phyloP scores from a whole-genome alignment of 2,329 filamentous ascomycete genomes.

The Fusarium camptoceras region DNA sequence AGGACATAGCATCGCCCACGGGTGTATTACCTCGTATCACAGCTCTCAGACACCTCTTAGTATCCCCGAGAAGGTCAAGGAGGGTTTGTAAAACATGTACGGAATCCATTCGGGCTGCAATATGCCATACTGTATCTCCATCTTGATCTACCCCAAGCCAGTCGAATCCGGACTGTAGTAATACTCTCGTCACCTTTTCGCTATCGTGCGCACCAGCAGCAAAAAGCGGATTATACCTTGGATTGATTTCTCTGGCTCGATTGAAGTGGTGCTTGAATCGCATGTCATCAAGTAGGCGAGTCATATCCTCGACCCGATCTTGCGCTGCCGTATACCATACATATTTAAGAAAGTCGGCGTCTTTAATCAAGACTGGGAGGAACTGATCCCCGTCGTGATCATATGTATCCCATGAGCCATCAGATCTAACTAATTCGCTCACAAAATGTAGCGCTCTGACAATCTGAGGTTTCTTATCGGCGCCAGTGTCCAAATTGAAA shows the following conservation, averaged over 20 bases:
- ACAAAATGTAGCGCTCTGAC: fast-evolving
- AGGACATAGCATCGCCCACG: no score
- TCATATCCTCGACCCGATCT: neutral
- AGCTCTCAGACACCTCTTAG: neutral
- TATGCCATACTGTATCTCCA: neutral
- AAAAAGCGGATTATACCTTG: neutral
- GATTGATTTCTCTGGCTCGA: neutral
- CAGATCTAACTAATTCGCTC: neutral
- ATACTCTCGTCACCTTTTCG: neutral
- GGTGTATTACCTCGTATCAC: neutral
- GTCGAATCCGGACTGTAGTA: neutral
- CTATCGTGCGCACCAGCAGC: neutral
- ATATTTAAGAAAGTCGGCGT: neutral
- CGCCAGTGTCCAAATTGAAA: neutral
- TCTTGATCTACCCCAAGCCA: neutral
- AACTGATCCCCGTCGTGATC: neutral
- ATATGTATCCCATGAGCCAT: neutral
- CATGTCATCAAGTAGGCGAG: neutral
- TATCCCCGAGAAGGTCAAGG: neutral
- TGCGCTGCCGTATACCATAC: neutral
- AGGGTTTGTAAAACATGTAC: neutral
- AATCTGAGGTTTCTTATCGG: neutral
- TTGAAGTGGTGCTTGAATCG: neutral
- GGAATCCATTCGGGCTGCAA: neutral
- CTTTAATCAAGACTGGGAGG: neutral